These are phyloP conservation scores for Xerocomus potaroensis DNA, from an alignment of 768 basidiomycete species.

Conservation along the genomic window DNA sequence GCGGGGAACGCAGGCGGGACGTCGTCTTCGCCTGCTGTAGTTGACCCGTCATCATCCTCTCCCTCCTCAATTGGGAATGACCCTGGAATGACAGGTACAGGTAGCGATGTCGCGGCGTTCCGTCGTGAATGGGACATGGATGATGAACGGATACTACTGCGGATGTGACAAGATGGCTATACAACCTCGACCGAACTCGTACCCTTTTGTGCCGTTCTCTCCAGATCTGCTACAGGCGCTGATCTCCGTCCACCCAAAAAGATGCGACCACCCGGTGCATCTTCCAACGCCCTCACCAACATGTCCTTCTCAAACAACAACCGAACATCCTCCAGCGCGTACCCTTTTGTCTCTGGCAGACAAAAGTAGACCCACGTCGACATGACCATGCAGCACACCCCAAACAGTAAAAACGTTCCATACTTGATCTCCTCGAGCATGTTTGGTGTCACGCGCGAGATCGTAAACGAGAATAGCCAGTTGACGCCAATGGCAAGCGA, in stretches of 20 bases:
- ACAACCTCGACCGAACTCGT: too few species aligned
- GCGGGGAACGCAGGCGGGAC: constrained; percentile 71
- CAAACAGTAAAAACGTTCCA: constrained; percentile 33
- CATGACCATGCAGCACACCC: constrained; percentile 31
- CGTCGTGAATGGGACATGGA: background rate
- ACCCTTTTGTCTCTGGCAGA: constrained; percentile 40
- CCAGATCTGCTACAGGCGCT: constrained; percentile 4
- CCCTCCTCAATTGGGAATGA: constrained; percentile 15
- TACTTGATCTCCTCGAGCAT: constrained; percentile 31
- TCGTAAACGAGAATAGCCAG: constrained; percentile 37
- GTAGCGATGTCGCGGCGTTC: background rate
- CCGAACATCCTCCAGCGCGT: constrained; percentile 37
- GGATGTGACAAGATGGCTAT: background rate
- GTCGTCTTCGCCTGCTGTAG: constrained; percentile 48
- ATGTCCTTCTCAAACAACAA: constrained; percentile 35
- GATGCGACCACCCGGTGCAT: constrained; percentile 32
- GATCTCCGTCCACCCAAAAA: constrained; percentile 28
- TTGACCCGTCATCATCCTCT: constrained; percentile 37
- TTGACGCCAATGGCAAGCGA: constrained; percentile 31
- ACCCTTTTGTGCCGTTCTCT: too few species aligned
- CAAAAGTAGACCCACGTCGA: constrained; percentile 34
- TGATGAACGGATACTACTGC: background rate
- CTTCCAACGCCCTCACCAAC: constrained; percentile 31
- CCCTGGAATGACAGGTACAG: constrained; percentile 15
- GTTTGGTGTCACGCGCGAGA: constrained; percentile 36